phyloP scores from a whole-genome alignment of 1,284 basidiomycete species.

The Pascua guehoae region DNA sequence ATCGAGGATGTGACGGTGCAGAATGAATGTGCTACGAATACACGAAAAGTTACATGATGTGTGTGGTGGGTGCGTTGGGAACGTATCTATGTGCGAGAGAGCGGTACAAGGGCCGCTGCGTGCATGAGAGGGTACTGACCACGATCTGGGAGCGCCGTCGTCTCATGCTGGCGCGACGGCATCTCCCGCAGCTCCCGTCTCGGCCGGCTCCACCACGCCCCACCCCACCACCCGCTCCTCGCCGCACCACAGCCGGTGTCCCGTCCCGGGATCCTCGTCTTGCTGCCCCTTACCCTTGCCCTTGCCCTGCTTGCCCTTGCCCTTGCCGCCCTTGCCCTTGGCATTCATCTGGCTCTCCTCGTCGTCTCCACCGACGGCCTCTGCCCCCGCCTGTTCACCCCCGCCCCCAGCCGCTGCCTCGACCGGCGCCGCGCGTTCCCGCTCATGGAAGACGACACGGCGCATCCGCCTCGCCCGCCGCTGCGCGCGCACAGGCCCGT shows the following conservation, averaged over 20 bases:
- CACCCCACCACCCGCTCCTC: conserved; percentile 10
- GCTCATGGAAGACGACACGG: conserved; percentile 25
- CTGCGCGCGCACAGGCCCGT: conserved; percentile 27
- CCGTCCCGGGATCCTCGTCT: background rate
- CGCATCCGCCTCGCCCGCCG: conserved; percentile 14
- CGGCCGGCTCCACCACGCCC: conserved; percentile 2
- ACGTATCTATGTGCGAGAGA: no score
- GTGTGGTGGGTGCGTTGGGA: no score
- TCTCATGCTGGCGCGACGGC: no score
- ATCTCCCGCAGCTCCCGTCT: no score
- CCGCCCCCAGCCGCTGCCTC: background rate
- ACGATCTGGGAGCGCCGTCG: no score
- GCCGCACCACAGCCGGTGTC: conserved; percentile 14
- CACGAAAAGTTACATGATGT: no score
- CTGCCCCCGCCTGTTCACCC: background rate
- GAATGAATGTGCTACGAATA: no score
- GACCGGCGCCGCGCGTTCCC: conserved; percentile 10
- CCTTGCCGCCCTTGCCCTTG: background rate
- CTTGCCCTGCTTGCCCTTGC: background rate
- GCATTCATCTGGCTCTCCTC: background rate
- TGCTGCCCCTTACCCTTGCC: background rate
- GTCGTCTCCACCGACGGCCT: background rate
- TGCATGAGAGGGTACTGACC: no score
- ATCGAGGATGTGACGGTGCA: no score
- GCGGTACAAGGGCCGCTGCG: no score